phyloP scores from a whole-genome alignment of 2,329 filamentous ascomycete species.

The Fusarium ambrosium region DNA sequence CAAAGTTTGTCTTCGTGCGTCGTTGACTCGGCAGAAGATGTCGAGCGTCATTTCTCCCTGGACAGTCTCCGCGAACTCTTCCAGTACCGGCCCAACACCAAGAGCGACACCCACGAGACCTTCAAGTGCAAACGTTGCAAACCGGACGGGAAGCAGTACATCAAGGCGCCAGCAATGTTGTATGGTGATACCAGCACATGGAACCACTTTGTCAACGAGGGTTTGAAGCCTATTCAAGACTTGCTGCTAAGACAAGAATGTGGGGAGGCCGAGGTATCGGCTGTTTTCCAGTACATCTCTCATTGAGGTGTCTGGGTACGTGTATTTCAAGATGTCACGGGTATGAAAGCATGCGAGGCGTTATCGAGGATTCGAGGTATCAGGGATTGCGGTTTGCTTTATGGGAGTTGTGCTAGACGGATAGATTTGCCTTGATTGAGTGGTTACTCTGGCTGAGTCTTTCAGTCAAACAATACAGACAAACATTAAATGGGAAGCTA shows the following conservation, averaged over 20 bases:
- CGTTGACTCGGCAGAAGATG: conserved; percentile 95
- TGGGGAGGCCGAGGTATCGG: conserved; percentile 83
- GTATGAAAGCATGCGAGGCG: conserved; percentile 22
- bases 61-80: conserved; percentile 94
- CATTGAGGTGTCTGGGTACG: conserved; percentile 63
- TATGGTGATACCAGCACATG: conserved; percentile 99
- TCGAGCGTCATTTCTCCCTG: conserved; percentile 94
- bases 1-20: conserved; percentile 96
- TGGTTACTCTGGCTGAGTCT: not conserved
- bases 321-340: conserved; percentile 26
- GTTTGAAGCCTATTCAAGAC: conserved; percentile 88
- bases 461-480: conserved; percentile 3
- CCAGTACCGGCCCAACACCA: conserved; percentile 87
- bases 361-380: conserved; percentile 27
- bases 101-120: conserved; percentile 95
- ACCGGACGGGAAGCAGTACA: conserved; percentile 85
- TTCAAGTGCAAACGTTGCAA: conserved; percentile 98
- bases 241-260: conserved; percentile 89
- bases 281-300: conserved; percentile 98
- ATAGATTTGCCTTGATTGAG: not conserved
- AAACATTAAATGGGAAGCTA: not conserved
- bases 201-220: conserved; percentile 95
- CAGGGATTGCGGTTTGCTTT: conserved; percentile 8
- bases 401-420: conserved; percentile 15
- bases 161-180: conserved; percentile 94